These are phyloP conservation scores for Blastomyces percursus DNA, from an alignment of 2,329 filamentous ascomycete species.

Conservation along the genomic window DNA sequence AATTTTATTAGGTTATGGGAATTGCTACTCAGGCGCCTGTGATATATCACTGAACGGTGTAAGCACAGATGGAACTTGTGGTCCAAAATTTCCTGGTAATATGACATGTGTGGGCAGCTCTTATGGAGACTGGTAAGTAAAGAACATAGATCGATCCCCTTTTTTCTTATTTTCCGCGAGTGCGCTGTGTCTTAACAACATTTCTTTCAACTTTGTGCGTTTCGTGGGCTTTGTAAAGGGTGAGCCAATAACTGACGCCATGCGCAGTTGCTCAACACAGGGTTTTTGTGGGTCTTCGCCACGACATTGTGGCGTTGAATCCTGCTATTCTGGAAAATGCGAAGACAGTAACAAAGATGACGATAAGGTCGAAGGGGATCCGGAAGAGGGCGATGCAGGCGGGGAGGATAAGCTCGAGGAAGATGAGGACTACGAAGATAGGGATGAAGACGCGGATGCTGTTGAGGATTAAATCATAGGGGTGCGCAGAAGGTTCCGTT, in stretches of 20 bases:
- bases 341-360: neutral
- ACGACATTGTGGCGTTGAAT: constrained; percentile 16
- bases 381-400: neutral
- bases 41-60: neutral
- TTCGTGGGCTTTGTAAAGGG: neutral
- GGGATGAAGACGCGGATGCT: neutral
- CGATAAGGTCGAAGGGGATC: neutral
- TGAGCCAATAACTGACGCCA: neutral
- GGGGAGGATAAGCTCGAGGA: neutral
- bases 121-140: constrained; percentile 13
- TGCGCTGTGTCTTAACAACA: neutral
- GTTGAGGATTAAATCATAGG: neutral
- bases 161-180: too few species aligned
- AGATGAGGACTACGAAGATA: neutral
- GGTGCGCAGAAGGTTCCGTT: neutral
- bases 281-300: constrained; percentile 16
- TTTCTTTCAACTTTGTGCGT: neutral
- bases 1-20: neutral
- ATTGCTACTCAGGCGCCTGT: constrained; percentile 7
- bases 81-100: constrained; percentile 4
- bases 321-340: constrained; percentile 19
- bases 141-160: neutral
- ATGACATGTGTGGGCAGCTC: constrained; percentile 6
- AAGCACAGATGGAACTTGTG: constrained; percentile 5
- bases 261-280: constrained; percentile 11